A percentile compares a stretch with the other conserved stretches of the same genome.
Evolutionary conservation across 2,329 filamentous ascomycete species (phyloP).

Genomic region (Monilinia laxa): DNA sequence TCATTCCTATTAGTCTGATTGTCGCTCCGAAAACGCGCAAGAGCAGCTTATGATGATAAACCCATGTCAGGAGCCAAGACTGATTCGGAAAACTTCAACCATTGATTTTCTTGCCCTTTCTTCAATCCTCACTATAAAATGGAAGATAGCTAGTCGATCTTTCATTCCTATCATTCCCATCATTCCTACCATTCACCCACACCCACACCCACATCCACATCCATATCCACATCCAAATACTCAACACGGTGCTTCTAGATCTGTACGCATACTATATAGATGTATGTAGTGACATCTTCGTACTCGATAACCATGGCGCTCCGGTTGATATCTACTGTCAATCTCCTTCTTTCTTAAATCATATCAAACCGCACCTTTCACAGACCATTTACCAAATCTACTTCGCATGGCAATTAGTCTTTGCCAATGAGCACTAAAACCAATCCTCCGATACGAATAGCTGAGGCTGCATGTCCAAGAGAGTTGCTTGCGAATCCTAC

Average conservation of each 20-base stretch:
- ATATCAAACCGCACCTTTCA: background rate
- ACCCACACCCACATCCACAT: too few species aligned
- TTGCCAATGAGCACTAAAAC: slow-evolving; percentile 4
- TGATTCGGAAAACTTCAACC: too few species aligned
- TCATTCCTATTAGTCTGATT: too few species aligned
- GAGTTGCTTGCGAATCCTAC: background rate
- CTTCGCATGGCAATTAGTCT: slow-evolving; percentile 3
- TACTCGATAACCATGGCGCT: background rate
- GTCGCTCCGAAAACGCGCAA: too few species aligned
- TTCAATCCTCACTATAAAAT: too few species aligned
- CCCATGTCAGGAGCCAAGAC: too few species aligned
- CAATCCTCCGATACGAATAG: background rate
- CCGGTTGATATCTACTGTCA: too few species aligned
- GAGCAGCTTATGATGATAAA: too few species aligned
- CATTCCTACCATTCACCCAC: background rate
- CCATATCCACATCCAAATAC: background rate
- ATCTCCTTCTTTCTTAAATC: background rate
- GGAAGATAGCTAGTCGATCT: too few species aligned
- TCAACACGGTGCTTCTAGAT: too few species aligned
- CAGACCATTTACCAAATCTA: background rate
- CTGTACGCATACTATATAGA: background rate
- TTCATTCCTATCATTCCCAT: background rate
- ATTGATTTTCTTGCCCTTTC: too few species aligned
- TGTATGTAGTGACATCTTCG: slow-evolving; percentile 14
- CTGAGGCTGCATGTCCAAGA: background rate